Evolutionary conservation across 345 rosid genomes (phyloP), one percentile per base, ranked within the genome.

Genomic region (Citrus trifoliata): DNA sequence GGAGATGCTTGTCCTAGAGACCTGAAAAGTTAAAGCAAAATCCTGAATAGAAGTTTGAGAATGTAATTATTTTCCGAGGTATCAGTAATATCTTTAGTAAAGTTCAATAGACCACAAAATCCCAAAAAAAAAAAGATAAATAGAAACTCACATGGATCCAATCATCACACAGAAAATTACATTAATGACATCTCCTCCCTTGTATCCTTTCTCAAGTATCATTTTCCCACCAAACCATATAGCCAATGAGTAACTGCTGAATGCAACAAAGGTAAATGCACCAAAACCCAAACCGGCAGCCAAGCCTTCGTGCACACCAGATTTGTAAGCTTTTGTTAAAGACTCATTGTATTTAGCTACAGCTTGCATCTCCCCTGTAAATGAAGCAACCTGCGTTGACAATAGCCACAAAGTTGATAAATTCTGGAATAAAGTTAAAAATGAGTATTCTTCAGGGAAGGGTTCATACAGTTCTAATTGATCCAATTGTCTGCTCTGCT

Each of bases 191-290:
- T 75, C 80, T 22, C 90, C 92, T 16, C 89, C 92, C 0, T 76
- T 40, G 70, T 86, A 89, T 65, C 89, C 89, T 66, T 83, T 85
- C 6, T 87, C 84, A 67, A 86, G 76, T 48, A 89, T 80, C 89
- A 87, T 67, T 85, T 79, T 87, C 58, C 83, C 92, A 4, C 92
- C 90, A 59, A 72, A 89, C 92, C 92, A 89, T 27, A 89, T 68
- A 14, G 89, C 83, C 71, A 89, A 60, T 2, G 78, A 66, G 46
- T 87, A 89, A 42, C 73, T 86, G 71, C 79, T 22, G 63, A 85
- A 84, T 1, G 76, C 2, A 7, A 82, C 22, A 24, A 71, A 25
- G 69, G 66, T 73, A 14, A 81, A 75, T 9, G 78, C 10, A 7
- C 92, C 92, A 8, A 77, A 63, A 58, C 90, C 92, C 0, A 84